Evolutionary conservation across 129 eudicot genomes (phyloP).

Genomic region (Chrysanthemum seticuspe): DNA sequence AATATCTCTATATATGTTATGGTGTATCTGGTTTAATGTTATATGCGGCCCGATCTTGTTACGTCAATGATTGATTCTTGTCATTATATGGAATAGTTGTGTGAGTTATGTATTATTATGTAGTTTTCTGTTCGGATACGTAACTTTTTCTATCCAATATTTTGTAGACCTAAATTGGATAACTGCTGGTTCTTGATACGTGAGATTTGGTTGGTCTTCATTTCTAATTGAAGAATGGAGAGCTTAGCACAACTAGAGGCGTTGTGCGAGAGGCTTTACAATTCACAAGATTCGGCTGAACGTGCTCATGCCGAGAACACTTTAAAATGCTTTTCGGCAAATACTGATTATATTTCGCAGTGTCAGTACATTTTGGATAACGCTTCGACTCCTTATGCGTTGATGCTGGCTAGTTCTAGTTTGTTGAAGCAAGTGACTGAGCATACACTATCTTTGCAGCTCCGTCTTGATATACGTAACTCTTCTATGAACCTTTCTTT

Average conservation of each 20-base stretch:
- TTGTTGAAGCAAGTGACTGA: conserved; percentile 99
- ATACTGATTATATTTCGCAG: conserved; percentile 82
- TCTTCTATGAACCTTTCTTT: conserved; percentile 25
- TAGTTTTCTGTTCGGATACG: conserved; percentile 23
- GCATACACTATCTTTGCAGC: conserved; percentile 86
- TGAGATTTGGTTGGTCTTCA: conserved; percentile 33
- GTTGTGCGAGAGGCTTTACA: conserved; percentile 95
- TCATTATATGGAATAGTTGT: conserved; percentile 16
- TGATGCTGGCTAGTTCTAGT: conserved; percentile 99
- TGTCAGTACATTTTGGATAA: conserved; percentile 96
- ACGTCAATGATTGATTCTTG: conserved; percentile 12
- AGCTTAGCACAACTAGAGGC: conserved; percentile 95
- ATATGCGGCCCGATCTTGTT: conserved; percentile 12
- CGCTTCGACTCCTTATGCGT: conserved; percentile 91
- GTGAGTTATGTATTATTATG: conserved; percentile 19
- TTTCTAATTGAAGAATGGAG: conserved; percentile 63
- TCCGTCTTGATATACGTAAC: conserved; percentile 98
- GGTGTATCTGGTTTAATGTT: conserved; percentile 24
- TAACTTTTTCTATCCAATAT: conserved; percentile 45
- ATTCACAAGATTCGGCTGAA: conserved; percentile 92
- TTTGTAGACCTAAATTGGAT: conserved; percentile 72
- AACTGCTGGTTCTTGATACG: conserved; percentile 60
- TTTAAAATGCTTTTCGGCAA: conserved; percentile 86
- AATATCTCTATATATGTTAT: conserved; percentile 31
- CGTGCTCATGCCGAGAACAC: conserved; percentile 94